Evolutionary conservation across 768 basidiomycete genomes (phyloP).

Genomic region (Auricularia cornea): DNA sequence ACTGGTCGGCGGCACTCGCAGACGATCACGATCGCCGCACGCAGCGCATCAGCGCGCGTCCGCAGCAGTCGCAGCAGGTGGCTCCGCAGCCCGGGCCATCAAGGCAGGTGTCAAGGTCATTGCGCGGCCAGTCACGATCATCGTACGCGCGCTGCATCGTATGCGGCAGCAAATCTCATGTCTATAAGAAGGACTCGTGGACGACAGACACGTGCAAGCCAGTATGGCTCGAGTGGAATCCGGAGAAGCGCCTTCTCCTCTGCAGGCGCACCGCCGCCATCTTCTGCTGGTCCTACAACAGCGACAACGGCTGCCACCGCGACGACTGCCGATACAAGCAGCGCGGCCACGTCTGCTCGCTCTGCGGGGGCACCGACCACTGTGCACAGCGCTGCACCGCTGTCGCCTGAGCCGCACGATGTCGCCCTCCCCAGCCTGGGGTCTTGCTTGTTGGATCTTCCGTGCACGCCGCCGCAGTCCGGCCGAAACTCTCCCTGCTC

Average conservation of each 20-base stretch:
- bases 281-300: neutral
- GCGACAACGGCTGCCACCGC: neutral
- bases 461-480: too few relatives aligned
- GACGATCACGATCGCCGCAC: neutral
- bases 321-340: neutral
- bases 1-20: too few relatives aligned
- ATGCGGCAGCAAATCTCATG: neutral
- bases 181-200: neutral
- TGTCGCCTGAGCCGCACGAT: neutral
- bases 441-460: too few relatives aligned
- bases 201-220: neutral
- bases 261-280: neutral
- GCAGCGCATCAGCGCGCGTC: neutral
- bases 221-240: neutral
- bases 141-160: too few relatives aligned
- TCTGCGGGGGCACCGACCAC: neutral
- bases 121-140: too few relatives aligned
- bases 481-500: too few relatives aligned
- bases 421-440: too few relatives aligned
- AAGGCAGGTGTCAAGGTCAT: too few relatives aligned
- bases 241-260: neutral
- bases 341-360: neutral
- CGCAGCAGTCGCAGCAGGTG: too few relatives aligned
- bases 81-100: too few relatives aligned
- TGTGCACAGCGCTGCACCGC: neutral